Base-by-base conservation (phyloP, 306 rosid genomes). In the Clitoria ternatea region DNA sequence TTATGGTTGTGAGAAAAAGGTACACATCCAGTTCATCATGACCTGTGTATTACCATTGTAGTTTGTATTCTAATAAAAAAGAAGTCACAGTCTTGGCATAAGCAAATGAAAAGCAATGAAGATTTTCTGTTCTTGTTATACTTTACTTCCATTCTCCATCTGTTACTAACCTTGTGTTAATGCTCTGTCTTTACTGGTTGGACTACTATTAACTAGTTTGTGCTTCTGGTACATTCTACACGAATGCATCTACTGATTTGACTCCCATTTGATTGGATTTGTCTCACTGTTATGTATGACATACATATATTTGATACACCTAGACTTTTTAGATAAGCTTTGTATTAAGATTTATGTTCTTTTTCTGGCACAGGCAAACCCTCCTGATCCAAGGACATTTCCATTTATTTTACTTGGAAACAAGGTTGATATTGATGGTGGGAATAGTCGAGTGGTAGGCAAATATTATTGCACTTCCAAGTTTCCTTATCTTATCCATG, bases 371-470 rank as follows among this genome's bases (percentile, higher is more conserved):
- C 80, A 93, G 98, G 97, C 97, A 50, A 89, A 83, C 77, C 96
- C 97, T 70, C 27, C 91, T 50, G 83, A 86, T 69, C 85, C 94
- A 9, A 86, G 73, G 80, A 77, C 75, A 13, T 93, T 93, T 86
- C 98, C 98, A 0, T 90, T 93, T 76, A 90, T 90, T 73, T 79
- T 90, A 79, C 97, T 93, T 62, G 98, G 97, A 76, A 93, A 93
- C 86, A 93, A 93, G 97, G 81, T 93, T 52, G 96, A 93, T 84
- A 89, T 93, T 30, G 98, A 93, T 73, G 98, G 98, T 66, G 98
- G 95, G 64, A 94, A 89, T 82, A 94, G 98, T 87, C 84, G 97
- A 81, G 98, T 94, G 97, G 97, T 94, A 86, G 65, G 97, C 20
- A 57, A 53, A 74, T 68, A 14, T 29, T 11, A 49, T 69, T 39